Base-by-base conservation (phyloP, 2,329 filamentous ascomycete species). In the Diaporthe eres region DNA sequence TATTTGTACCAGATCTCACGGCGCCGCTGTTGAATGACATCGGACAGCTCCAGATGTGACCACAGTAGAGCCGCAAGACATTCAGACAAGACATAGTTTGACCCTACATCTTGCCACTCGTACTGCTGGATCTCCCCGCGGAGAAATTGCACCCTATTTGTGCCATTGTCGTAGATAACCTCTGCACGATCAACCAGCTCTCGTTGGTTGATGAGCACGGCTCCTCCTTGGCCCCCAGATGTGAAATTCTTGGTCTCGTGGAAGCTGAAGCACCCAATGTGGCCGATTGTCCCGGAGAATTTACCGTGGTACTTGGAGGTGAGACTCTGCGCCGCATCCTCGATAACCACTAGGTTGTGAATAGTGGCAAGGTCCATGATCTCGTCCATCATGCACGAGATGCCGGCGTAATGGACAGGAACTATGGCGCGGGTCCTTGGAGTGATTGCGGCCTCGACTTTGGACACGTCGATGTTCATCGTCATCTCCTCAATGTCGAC, bases 161-260 rank as follows among this genome's bases (percentile, higher is more conserved):
- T 53, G 49, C 49, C 49, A 19, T 53, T 53, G 49, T 53, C 49
- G 49, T 53, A 53, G 49, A 53, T 25, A 13, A 53, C 49, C 49
- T 53, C 49, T 4, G 49, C 49, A 25, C 49, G 49, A 19, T 53
- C 49, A 6, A 53, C 49, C 22, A 53, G 49, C 6, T 53, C 49
- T 1, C 49, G 49, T 25, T 53, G 49, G 49, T 53, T 53, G 49
- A 53, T 53, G 49, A 53, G 49, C 22, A 53, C 49, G 49, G 49
- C 49, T 53, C 49, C 49, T 4, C 49, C 49, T 53, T 53, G 49
- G n/a, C 49, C 49, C 6, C 49, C 49, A 1, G 49, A 53, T 25
- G 49, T 53, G 49, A 53, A 53, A 28, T 53, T 53, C 49, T 53
- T 53, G 49, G 49, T 53, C 49, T 53, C 49, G 49, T 53, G 49